Evolutionary conservation across 2,329 filamentous ascomycete genomes (phyloP).

Genomic region (Parasarocladium wereldwijsianum): DNA sequence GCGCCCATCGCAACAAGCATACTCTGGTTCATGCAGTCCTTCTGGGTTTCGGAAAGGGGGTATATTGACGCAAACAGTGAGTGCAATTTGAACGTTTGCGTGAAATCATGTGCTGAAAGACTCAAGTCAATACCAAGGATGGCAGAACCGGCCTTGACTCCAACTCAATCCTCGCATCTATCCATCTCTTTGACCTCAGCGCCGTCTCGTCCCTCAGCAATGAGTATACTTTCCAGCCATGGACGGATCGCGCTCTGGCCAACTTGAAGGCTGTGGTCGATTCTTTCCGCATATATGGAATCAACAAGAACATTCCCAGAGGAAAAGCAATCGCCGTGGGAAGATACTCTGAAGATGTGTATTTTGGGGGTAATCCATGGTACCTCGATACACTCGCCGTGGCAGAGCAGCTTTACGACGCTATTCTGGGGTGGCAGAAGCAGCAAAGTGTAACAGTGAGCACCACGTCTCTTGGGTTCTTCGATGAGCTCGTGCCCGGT

Average conservation of each 20-base stretch:
- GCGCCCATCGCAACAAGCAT: constrained; percentile 52
- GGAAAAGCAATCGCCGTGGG: constrained; percentile 49
- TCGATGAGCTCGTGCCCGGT: constrained; percentile 46
- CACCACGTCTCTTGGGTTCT: constrained; percentile 53
- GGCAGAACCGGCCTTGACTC: constrained; percentile 55
- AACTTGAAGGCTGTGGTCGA: constrained; percentile 67
- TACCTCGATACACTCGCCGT: constrained; percentile 63
- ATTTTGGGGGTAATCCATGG: constrained; percentile 72
- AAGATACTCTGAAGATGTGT: constrained; percentile 57
- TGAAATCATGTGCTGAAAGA: neutral
- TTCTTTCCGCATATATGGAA: constrained; percentile 57
- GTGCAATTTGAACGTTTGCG: constrained; percentile 6
- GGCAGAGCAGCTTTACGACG: constrained; percentile 68
- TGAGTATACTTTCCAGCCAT: constrained; percentile 63
- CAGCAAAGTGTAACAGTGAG: constrained; percentile 50
- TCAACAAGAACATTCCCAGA: constrained; percentile 51
- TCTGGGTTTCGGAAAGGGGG: constrained; percentile 48
- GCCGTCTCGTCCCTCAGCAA: constrained; percentile 40
- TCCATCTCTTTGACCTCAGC: constrained; percentile 54
- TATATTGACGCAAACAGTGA: constrained; percentile 54
- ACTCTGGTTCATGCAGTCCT: constrained; percentile 59
- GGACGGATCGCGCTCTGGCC: constrained; percentile 51
- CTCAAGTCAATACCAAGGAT: constrained; percentile 37
- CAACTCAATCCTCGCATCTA: constrained; percentile 53
- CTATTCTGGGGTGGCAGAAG: constrained; percentile 55